These are phyloP conservation scores for Verticillium klebahnii DNA, from an alignment of 2,329 filamentous ascomycete genomes.

Conservation along the genomic window DNA sequence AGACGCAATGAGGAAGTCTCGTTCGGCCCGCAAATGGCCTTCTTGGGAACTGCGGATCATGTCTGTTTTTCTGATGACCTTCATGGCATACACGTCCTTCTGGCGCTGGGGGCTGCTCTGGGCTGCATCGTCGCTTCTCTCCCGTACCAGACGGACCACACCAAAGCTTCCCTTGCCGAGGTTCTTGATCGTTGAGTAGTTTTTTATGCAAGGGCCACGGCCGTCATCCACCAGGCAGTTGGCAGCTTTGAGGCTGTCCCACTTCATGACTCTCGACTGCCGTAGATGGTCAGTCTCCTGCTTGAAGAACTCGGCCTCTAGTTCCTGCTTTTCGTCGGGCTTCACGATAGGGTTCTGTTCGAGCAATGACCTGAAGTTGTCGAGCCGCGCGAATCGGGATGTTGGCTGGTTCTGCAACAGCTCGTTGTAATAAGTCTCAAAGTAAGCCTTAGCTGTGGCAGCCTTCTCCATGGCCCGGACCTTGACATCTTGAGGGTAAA, in stretches of 20 bases:
- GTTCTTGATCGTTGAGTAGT: constrained; percentile 78
- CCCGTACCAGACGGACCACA: constrained; percentile 79
- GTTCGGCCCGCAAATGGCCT: constrained; percentile 83
- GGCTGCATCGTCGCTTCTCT: constrained; percentile 31
- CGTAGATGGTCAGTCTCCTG: constrained; percentile 67
- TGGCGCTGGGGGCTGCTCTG: neutral
- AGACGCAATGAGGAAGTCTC: constrained; percentile 86
- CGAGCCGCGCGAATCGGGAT: constrained; percentile 56
- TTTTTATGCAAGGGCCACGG: constrained; percentile 27
- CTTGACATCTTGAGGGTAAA: neutral
- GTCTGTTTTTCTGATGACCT: constrained; percentile 88
- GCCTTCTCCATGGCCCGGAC: constrained; percentile 68
- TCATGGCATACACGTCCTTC: constrained; percentile 82
- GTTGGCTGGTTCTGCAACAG: constrained; percentile 44
- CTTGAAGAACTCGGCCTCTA: constrained; percentile 39
- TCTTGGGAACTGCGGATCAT: constrained; percentile 92
- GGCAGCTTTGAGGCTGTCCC: constrained; percentile 5
- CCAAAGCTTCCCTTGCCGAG: constrained; percentile 94
- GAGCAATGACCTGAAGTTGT: constrained; percentile 60
- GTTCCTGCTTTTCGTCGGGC: constrained; percentile 44
- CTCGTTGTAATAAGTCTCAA: constrained; percentile 82
- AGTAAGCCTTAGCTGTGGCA: constrained; percentile 76
- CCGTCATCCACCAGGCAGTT: neutral
- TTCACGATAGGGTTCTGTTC: constrained; percentile 48
- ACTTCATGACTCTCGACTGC: constrained; percentile 32